phyloP scores from a whole-genome alignment of 2,329 filamentous ascomycete species.

The Aureobasidium vineae region DNA sequence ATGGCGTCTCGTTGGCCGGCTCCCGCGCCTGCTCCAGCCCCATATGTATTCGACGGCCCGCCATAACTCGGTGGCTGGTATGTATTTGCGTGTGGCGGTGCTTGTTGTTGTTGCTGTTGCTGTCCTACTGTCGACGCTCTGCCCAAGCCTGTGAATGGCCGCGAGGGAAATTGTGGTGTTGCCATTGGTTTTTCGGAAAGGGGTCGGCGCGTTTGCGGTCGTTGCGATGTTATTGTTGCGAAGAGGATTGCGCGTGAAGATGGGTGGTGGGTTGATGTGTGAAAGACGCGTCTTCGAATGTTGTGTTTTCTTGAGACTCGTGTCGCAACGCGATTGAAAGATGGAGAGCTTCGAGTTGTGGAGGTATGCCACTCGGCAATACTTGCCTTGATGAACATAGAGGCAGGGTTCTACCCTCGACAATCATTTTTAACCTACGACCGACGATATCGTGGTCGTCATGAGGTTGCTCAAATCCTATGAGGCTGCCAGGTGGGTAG shows the following conservation, averaged over 20 bases:
- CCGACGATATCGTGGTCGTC: background rate
- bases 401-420: background rate
- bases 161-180: conserved; percentile 55
- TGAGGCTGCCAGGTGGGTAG: no score
- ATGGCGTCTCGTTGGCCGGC: conserved; percentile 44
- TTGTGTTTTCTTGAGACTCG: conserved; percentile 8
- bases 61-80: conserved; percentile 36
- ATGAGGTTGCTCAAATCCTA: background rate
- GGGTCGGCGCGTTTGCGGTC: background rate
- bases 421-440: background rate
- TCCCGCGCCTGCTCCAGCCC: conserved; percentile 39
- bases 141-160: conserved; percentile 54
- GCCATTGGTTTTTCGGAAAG: conserved; percentile 45
- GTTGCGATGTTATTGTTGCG: conserved; percentile 3
- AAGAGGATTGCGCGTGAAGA: background rate
- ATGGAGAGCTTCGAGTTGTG: conserved; percentile 17
- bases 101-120: conserved; percentile 26
- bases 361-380: background rate
- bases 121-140: conserved; percentile 34
- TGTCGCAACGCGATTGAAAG: conserved; percentile 12
- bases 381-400: background rate
- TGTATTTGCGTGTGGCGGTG: conserved; percentile 30
- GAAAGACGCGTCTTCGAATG: conserved; percentile 1
- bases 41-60: conserved; percentile 31
- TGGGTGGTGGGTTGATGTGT: background rate